These are phyloP conservation scores for Chlorella vulgaris DNA, from an alignment of 139 green algal genomes.

Conservation along the genomic window DNA sequence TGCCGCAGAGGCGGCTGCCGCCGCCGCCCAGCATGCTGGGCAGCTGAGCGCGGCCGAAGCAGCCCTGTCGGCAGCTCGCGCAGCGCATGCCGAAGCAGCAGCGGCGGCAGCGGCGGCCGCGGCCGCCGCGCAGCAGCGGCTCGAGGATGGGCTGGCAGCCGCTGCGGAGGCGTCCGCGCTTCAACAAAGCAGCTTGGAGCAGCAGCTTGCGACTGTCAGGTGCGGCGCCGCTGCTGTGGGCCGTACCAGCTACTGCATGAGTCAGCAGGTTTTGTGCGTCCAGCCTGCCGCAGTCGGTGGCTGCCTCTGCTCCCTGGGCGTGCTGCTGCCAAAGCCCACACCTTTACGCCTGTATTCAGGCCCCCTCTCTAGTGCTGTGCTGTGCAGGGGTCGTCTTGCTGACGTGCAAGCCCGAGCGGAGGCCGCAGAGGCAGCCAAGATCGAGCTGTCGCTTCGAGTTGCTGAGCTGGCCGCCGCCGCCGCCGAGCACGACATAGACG, in stretches of 20 bases:
- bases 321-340: no score
- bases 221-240: background rate
- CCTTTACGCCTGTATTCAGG: no score
- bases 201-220: slow-evolving; percentile 13
- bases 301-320: no score
- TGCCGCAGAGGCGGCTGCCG: background rate
- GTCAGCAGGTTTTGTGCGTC: no score
- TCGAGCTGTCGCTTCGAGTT: slow-evolving; percentile 50
- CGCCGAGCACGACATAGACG: slow-evolving; percentile 11
- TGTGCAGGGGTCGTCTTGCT: slow-evolving; percentile 22
- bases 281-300: no score
- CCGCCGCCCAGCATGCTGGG: slow-evolving; percentile 8
- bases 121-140: background rate
- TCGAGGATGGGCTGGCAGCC: background rate
- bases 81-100: slow-evolving; percentile 18
- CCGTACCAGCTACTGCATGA: no score
- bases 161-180: background rate
- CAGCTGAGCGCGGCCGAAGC: slow-evolving; percentile 25
- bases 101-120: slow-evolving; percentile 1
- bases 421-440: slow-evolving; percentile 53
- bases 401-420: slow-evolving; percentile 31
- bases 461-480: slow-evolving; percentile 36
- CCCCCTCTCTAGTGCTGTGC: background rate
- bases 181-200: background rate
- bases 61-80: slow-evolving; percentile 9